A percentile compares a stretch with the other conserved stretches of the same genome.
phyloP scores from a whole-genome alignment of 2,329 filamentous ascomycete species.

The Epichloe coenophiala region DNA sequence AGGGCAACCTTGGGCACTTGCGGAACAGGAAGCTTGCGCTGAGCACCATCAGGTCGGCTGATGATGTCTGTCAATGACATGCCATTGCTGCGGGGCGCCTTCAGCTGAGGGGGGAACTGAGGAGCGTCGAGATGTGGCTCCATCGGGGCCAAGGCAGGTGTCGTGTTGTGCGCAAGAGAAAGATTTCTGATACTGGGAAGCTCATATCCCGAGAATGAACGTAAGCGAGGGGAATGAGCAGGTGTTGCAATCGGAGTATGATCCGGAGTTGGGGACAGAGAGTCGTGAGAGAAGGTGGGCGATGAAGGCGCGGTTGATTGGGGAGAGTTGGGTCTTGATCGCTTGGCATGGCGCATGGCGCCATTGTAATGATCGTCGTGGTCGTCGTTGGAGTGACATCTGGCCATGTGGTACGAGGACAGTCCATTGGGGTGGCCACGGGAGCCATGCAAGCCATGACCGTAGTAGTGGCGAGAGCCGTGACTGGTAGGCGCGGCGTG shows the following conservation, averaged over 20 bases:
- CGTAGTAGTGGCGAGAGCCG: conserved; percentile 37
- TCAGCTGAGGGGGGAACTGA: conserved; percentile 33
- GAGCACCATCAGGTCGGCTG: conserved; percentile 71
- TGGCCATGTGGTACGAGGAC: conserved; percentile 86
- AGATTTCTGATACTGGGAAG: conserved; percentile 69
- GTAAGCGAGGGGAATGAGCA: conserved; percentile 82
- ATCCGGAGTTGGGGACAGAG: conserved; percentile 86
- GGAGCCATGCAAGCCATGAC: conserved; percentile 32
- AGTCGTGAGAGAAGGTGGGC: conserved; percentile 92
- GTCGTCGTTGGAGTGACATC: conserved; percentile 68
- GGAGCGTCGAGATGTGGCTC: conserved; percentile 39
- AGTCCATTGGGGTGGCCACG: conserved; percentile 59
- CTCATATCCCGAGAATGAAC: conserved; percentile 66
- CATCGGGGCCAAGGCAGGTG: conserved; percentile 44
- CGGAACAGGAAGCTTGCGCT: conserved; percentile 81
- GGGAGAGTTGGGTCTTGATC: conserved; percentile 84
- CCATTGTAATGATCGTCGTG: conserved; percentile 64
- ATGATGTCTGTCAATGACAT: conserved; percentile 88
- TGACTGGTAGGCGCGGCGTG: conserved; percentile 27
- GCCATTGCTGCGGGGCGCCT: conserved; percentile 42
- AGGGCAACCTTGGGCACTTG: conserved; percentile 83
- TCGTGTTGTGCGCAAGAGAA: conserved; percentile 37
- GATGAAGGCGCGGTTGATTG: conserved; percentile 93
- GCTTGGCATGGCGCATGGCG: conserved; percentile 61
- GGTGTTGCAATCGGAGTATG: conserved; percentile 97